Evolutionary conservation across 192 early-diverging fungal genomes (phyloP).

Genomic region (Gaertneriomyces semiglobifer): DNA sequence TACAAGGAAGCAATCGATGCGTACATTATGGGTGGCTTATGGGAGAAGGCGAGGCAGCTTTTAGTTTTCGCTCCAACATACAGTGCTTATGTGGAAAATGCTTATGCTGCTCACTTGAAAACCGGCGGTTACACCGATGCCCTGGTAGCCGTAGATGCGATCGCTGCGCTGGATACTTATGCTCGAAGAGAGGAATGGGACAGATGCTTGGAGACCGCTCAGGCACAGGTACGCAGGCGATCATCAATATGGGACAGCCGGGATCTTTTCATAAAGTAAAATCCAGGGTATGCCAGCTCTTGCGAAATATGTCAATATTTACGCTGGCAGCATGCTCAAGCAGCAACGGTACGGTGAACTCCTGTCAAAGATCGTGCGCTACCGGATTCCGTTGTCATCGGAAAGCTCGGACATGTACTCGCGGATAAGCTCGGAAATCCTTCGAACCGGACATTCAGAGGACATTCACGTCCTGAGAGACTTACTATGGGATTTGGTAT

Average conservation of each 20-base stretch:
- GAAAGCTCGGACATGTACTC: constrained; percentile 44
- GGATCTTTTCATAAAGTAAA: no score
- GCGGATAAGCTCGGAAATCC: constrained; percentile 38
- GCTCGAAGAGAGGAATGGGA: constrained; percentile 61
- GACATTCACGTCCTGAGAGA: constrained; percentile 38
- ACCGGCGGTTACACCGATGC: constrained; percentile 50
- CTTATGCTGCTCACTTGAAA: constrained; percentile 56
- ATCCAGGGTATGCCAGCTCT: constrained; percentile 39
- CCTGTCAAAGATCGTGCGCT: constrained; percentile 36
- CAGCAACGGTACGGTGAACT: constrained; percentile 45
- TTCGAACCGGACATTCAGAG: constrained; percentile 24
- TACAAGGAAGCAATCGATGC: constrained; percentile 62
- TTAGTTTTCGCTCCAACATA: constrained; percentile 54
- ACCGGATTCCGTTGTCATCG: constrained; percentile 37
- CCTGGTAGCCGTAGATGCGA: constrained; percentile 52
- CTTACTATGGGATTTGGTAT: constrained; percentile 47
- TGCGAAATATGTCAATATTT: constrained; percentile 48
- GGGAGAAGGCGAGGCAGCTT: constrained; percentile 56
- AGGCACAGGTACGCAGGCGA: constrained; percentile 27
- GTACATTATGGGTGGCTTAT: constrained; percentile 46
- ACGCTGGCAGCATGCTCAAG: constrained; percentile 35
- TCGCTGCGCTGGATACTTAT: constrained; percentile 54
- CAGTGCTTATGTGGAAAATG: constrained; percentile 52
- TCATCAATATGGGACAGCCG: no score
- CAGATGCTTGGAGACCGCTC: constrained; percentile 55